phyloP scores from a whole-genome alignment of 257 asterid genomes.

The Coffea eugenioides region DNA sequence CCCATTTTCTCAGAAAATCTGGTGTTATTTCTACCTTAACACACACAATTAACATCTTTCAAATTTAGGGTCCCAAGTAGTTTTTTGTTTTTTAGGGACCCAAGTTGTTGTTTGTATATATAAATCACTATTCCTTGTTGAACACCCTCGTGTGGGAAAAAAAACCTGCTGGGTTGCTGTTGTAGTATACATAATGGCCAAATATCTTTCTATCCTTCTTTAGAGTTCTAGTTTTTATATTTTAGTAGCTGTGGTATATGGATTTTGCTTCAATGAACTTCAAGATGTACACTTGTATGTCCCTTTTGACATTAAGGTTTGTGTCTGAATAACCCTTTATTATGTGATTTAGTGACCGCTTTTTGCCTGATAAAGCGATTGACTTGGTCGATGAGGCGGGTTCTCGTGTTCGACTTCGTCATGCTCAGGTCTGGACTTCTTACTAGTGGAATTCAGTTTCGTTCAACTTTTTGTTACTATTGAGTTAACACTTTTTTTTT shows the following conservation, averaged over 20 bases:
- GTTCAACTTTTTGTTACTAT: not conserved
- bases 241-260: not conserved
- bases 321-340: conserved; percentile 23
- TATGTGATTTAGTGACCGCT: conserved; percentile 74
- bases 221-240: not conserved
- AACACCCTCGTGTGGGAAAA: not conserved
- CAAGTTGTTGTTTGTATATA: not conserved
- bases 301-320: not conserved
- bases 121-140: not conserved
- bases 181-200: not conserved
- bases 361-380: conserved; percentile 96
- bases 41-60: not conserved
- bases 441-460: conserved; percentile 11
- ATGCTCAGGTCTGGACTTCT: conserved; percentile 71
- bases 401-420: conserved; percentile 96
- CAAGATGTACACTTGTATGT: not conserved
- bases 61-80: not conserved
- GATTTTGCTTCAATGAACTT: not conserved
- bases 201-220: not conserved
- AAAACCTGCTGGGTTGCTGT: not conserved
- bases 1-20: not conserved
- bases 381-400: conserved; percentile 99
- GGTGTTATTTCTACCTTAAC: not conserved
- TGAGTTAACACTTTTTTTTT: conserved; percentile 16
- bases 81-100: not conserved